phyloP scores from a whole-genome alignment of 352 stramenopile genomes.

The Globisporangium paddicum region DNA sequence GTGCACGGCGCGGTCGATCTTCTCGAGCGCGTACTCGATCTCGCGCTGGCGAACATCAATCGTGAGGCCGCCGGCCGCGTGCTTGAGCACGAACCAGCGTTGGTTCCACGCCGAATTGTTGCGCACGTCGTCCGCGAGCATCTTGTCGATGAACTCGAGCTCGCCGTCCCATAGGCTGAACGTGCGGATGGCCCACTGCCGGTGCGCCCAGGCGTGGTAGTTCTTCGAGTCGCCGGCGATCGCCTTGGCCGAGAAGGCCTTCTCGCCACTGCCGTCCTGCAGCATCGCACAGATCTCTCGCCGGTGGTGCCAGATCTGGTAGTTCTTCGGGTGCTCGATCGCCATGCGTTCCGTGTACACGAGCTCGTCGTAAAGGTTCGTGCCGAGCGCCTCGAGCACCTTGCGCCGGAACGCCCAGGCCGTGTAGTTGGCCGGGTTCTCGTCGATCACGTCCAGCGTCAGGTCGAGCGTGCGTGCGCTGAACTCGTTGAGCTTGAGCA shows the following conservation, averaged over 20 bases:
- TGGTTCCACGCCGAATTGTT: constrained; percentile 97
- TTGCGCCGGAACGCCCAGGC: constrained; percentile 94
- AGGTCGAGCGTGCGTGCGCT: constrained; percentile 89
- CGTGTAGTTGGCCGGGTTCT: constrained; percentile 98
- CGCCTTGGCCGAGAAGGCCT: constrained; percentile 90
- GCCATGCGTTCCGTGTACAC: constrained; percentile 83
- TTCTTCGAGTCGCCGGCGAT: constrained; percentile 97
- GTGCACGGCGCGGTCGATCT: constrained; percentile 65
- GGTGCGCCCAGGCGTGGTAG: constrained; percentile 98
- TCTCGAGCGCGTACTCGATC: constrained; percentile 66
- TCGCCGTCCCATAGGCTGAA: constrained; percentile 91
- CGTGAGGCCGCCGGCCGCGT: constrained; percentile 32
- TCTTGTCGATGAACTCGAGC: constrained; percentile 85
- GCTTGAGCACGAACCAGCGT: constrained; percentile 79
- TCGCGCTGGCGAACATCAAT: constrained; percentile 47
- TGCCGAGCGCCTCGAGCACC: constrained; percentile 80
- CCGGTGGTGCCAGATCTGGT: constrained; percentile 99
- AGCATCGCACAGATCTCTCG: constrained; percentile 89
- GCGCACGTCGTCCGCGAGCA: constrained; percentile 90
- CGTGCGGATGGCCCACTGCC: constrained; percentile 92
- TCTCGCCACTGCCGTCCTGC: constrained; percentile 81
- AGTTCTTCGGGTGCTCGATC: constrained; percentile 97
- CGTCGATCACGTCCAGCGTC: constrained; percentile 90
- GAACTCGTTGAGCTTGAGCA: constrained; percentile 90
- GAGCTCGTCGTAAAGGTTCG: constrained; percentile 63